Conservation (phyloP, 176 grass and related monocot species). For the Zizania latifolia region DNA sequence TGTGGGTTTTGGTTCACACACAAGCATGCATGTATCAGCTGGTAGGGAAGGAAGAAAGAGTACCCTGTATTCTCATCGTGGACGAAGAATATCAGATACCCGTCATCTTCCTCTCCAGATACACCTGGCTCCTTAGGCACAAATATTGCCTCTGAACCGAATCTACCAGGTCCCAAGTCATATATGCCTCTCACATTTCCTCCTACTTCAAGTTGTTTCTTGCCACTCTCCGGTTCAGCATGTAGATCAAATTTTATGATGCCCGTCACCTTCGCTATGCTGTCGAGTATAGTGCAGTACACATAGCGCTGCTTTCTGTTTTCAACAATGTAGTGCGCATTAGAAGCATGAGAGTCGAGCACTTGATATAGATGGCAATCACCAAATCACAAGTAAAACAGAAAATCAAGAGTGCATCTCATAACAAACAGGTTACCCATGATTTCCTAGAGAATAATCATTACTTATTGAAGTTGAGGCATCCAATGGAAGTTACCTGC, state of each 20-base stretch:
- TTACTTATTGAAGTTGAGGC: neutral
- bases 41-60: neutral
- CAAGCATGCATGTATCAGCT: neutral
- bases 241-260: slow-evolving; percentile 88
- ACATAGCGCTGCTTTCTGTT: slow-evolving; percentile 73
- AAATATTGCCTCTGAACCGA: slow-evolving; percentile 83
- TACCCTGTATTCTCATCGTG: slow-evolving; percentile 93
- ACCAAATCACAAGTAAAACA: neutral
- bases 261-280: slow-evolving; percentile 55
- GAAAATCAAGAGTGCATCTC: neutral
- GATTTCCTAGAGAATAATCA: neutral
- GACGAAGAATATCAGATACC: slow-evolving; percentile 84
- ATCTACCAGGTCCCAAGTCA: slow-evolving; percentile 67
- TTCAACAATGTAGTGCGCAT: slow-evolving; percentile 2
- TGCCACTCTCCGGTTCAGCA: slow-evolving; percentile 47
- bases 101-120: slow-evolving; percentile 77
- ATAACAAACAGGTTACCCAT: neutral
- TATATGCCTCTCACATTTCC: slow-evolving; percentile 74
- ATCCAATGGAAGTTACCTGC: slow-evolving; percentile 47
- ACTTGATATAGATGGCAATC: neutral
- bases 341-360: neutral
- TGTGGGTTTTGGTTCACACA: too few species aligned
- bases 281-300: slow-evolving; percentile 67
- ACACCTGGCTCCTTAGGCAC: slow-evolving; percentile 60
- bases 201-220: slow-evolving; percentile 73